These are phyloP conservation scores for Ensete ventricosum DNA, from an alignment of 176 grass and related monocot species.

Conservation along the genomic window DNA sequence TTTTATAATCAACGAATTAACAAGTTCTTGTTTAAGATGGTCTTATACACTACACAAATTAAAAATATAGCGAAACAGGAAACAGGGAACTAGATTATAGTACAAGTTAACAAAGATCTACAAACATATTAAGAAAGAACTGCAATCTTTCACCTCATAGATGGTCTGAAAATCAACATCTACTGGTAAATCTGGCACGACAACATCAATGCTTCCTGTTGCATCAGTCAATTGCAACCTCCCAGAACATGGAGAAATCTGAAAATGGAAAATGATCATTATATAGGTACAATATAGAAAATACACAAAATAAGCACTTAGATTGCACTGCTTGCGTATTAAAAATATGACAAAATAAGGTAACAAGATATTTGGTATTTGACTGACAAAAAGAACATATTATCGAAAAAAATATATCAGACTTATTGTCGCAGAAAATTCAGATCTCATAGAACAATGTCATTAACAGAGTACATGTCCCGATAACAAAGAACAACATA, in stretches of 20 bases:
- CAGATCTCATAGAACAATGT: background rate
- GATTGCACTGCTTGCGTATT: background rate
- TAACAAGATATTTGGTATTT: background rate
- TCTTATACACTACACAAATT: background rate
- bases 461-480: background rate
- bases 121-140: conserved; percentile 2
- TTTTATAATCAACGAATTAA: too few species aligned
- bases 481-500: background rate
- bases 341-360: background rate
- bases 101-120: background rate
- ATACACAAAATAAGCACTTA: background rate
- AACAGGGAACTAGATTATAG: background rate
- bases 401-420: too few species aligned
- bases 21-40: too few species aligned
- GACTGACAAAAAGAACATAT: too few species aligned
- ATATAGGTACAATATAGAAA: background rate
- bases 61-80: background rate
- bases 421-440: too few species aligned
- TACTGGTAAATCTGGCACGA: conserved; percentile 58
- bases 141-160: conserved; percentile 56
- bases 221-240: conserved; percentile 79
- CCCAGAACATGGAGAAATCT: conserved; percentile 54
- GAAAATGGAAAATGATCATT: conserved; percentile 20
- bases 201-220: conserved; percentile 55
- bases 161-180: conserved; percentile 38